Percentiles rank a stretch among this genome's conserved stretches.
These are phyloP conservation scores for Daldinia childiae DNA, from an alignment of 495 filamentous ascomycete genomes.

Conservation along the genomic window DNA sequence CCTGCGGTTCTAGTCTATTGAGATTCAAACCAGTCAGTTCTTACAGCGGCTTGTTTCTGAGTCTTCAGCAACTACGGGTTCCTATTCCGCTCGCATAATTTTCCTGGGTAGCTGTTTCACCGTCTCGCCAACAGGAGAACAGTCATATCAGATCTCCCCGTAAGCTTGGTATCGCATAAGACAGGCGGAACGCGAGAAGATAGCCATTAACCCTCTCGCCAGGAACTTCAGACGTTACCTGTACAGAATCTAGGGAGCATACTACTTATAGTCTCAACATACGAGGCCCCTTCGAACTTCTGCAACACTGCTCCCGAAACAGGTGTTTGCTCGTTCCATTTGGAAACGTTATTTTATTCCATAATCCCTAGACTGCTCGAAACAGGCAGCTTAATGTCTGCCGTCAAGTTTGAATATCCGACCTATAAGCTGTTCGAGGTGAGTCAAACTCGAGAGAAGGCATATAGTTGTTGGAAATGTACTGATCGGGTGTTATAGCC, in stretches of 20 bases:
- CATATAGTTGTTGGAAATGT: constrained; percentile 3
- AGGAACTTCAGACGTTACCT: not conserved
- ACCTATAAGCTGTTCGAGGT: constrained; percentile 63
- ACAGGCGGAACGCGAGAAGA: constrained; percentile 33
- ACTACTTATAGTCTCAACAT: constrained; percentile 14
- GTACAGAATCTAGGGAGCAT: not conserved
- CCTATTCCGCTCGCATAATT: constrained; percentile 18
- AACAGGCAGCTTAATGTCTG: constrained; percentile 61
- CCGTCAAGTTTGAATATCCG: constrained; percentile 58
- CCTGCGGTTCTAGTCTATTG: constrained; percentile 38
- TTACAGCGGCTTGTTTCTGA: constrained; percentile 32
- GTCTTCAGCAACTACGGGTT: constrained; percentile 29
- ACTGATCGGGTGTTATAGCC: constrained; percentile 46
- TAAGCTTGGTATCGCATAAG: constrained; percentile 43
- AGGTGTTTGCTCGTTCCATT: constrained; percentile 39
- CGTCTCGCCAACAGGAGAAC: constrained; percentile 24
- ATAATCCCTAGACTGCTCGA: constrained; percentile 21
- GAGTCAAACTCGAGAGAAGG: constrained; percentile 35
- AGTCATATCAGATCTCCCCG: constrained; percentile 30
- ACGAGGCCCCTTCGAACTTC: constrained; percentile 32
- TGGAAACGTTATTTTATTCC: constrained; percentile 30
- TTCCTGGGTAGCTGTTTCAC: constrained; percentile 47
- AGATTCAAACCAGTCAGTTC: constrained; percentile 33
- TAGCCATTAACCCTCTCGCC: not conserved
- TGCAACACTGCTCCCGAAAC: constrained; percentile 48